These are phyloP conservation scores for Saturnispora kantuleensis DNA, from an alignment of 805 yeast species.

Conservation along the genomic window DNA sequence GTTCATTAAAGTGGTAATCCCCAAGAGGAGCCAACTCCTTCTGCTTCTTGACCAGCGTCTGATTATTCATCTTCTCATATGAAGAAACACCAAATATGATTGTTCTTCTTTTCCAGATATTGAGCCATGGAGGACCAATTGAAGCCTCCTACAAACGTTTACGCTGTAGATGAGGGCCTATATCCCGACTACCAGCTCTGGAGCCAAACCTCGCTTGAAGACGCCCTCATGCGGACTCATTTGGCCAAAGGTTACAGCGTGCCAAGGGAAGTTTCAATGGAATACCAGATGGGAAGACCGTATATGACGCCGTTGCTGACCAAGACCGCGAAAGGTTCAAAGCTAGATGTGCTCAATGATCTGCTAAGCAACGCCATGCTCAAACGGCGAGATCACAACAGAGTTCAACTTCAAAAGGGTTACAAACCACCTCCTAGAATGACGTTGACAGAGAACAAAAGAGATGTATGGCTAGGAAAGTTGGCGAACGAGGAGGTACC, in stretches of 20 bases:
- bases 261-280: constrained; percentile 52
- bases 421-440: constrained; percentile 84
- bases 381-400: constrained; percentile 36
- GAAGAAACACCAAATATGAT: constrained; percentile 46
- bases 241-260: constrained; percentile 67
- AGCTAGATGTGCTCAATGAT: constrained; percentile 35
- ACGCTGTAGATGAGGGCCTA: constrained; percentile 17
- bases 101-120: too few relatives aligned
- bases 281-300: constrained; percentile 60
- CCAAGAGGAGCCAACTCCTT: too few relatives aligned
- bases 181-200: constrained; percentile 72
- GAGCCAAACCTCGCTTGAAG: constrained; percentile 50
- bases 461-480: constrained; percentile 79
- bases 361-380: constrained; percentile 40
- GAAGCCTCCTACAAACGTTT: constrained; percentile 23
- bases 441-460: constrained; percentile 77
- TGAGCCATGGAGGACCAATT: too few relatives aligned
- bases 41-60: too few relatives aligned
- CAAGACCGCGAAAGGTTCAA: not conserved
- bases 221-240: constrained; percentile 40
- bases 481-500: constrained; percentile 62
- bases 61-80: too few relatives aligned
- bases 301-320: constrained; percentile 31
- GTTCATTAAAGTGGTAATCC: too few relatives aligned
- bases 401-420: constrained; percentile 38